These are phyloP conservation scores for Phialophora macrospora DNA, from an alignment of 2,329 filamentous ascomycete species.

Conservation along the genomic window DNA sequence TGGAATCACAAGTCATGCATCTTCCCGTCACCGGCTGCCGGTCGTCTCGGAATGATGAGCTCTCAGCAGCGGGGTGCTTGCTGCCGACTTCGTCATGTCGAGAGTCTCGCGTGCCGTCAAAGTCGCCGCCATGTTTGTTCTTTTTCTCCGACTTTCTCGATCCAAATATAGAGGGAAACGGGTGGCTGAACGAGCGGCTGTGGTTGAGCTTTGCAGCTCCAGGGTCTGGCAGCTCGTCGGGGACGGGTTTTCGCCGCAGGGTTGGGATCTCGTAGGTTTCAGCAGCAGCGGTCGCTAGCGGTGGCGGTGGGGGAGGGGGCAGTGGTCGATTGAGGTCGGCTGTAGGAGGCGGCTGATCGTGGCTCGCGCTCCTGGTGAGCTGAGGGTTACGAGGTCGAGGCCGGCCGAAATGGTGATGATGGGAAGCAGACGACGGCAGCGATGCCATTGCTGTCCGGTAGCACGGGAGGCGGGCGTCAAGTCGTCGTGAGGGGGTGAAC, in stretches of 20 bases:
- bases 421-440: constrained; percentile 23
- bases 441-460: constrained; percentile 30
- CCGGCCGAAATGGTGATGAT: constrained; percentile 19
- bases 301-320: constrained; percentile 34
- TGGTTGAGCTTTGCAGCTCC: constrained; percentile 48
- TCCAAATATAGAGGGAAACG: constrained; percentile 74
- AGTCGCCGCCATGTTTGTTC: constrained; percentile 48
- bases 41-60: constrained; percentile 40
- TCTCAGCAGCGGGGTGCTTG: constrained; percentile 38
- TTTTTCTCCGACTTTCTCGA: constrained; percentile 61
- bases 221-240: constrained; percentile 25
- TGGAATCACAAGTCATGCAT: constrained; percentile 85
- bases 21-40: constrained; percentile 71
- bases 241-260: constrained; percentile 34
- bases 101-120: constrained; percentile 51
- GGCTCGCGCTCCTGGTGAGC: constrained; percentile 18
- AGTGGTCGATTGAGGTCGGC: constrained; percentile 36
- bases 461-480: constrained; percentile 11
- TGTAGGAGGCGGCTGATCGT: constrained; percentile 18
- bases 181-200: constrained; percentile 76
- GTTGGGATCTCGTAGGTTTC: constrained; percentile 41
- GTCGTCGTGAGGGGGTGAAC: constrained; percentile 7
- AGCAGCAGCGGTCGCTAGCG: constrained; percentile 30
- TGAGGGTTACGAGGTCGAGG: constrained; percentile 28
- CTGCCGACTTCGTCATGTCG: constrained; percentile 45